A percentile compares a stretch with the other conserved stretches of the same genome.
These are phyloP conservation scores for Lactifluus echinatus DNA, from an alignment of 768 basidiomycete genomes.

Conservation along the genomic window DNA sequence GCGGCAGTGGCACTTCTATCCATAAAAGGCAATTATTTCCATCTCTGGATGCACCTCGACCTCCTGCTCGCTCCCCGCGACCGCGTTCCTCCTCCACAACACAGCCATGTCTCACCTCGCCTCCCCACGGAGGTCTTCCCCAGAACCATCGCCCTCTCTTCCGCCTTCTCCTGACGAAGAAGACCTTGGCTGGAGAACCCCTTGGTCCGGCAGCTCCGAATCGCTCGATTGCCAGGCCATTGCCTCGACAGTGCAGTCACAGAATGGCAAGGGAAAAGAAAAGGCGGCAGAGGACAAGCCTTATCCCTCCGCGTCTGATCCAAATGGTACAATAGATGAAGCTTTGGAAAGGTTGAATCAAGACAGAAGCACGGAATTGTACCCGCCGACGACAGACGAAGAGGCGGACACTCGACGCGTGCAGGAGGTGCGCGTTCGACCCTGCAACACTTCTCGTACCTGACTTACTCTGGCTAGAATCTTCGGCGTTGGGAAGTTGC, in stretches of 20 bases:
- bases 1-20: background rate
- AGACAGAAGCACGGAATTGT: constrained; percentile 26
- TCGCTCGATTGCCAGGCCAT: constrained; percentile 1
- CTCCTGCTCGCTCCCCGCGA: background rate
- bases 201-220: constrained; percentile 6
- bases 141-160: background rate
- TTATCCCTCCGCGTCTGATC: background rate
- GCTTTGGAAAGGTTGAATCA: background rate
- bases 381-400: constrained; percentile 63
- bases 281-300: background rate
- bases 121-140: constrained; percentile 2
- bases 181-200: constrained; percentile 12
- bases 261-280: constrained; percentile 16
- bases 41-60: background rate
- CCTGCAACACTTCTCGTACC: background rate
- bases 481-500: constrained; percentile 70
- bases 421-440: constrained; percentile 52
- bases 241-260: background rate
- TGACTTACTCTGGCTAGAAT: constrained; percentile 38
- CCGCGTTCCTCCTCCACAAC: background rate
- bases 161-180: constrained; percentile 13
- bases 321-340: constrained; percentile 7
- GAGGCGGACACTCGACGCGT: constrained; percentile 59
- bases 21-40: background rate
- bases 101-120: constrained; percentile 4